Evolutionary conservation across 768 basidiomycete genomes (phyloP).

Genomic region (Kockovaella imperatae): DNA sequence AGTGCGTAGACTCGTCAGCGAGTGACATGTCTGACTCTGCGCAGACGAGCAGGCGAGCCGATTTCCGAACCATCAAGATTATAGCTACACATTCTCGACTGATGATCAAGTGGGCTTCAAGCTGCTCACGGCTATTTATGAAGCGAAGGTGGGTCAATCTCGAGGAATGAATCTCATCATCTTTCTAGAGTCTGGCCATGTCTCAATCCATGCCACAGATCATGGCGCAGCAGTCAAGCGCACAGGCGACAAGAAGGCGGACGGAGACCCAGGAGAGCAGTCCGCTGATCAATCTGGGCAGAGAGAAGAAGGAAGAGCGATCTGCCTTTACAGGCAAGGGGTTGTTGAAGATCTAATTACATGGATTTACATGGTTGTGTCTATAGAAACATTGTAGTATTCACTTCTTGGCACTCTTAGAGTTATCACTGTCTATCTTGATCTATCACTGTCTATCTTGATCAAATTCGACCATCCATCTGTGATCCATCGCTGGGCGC

Average conservation of each 20-base stretch:
- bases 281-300: constrained; percentile 7
- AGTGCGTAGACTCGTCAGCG: constrained; percentile 14
- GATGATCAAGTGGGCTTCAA: constrained; percentile 45
- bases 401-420: too few relatives aligned
- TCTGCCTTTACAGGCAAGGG: constrained; percentile 27
- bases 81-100: constrained; percentile 77
- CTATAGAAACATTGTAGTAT: too few relatives aligned
- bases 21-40: not conserved
- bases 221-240: not conserved
- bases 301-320: constrained; percentile 8
- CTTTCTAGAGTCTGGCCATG: not conserved
- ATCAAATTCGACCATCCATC: constrained; percentile 30
- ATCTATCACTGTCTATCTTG: too few relatives aligned
- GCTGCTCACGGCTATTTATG: constrained; percentile 32
- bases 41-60: constrained; percentile 51
- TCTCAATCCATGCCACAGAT: not conserved
- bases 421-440: too few relatives aligned
- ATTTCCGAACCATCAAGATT: constrained; percentile 83
- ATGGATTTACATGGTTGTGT: not conserved
- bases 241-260: not conserved
- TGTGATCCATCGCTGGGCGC: constrained; percentile 13
- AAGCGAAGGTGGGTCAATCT: constrained; percentile 30
- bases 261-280: not conserved
- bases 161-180: not conserved
- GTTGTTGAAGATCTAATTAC: constrained; percentile 16